A percentile compares a stretch with the other conserved stretches of the same genome.
phyloP scores from a whole-genome alignment of 179 eudicot species.

The Vitellaria paradoxa region DNA sequence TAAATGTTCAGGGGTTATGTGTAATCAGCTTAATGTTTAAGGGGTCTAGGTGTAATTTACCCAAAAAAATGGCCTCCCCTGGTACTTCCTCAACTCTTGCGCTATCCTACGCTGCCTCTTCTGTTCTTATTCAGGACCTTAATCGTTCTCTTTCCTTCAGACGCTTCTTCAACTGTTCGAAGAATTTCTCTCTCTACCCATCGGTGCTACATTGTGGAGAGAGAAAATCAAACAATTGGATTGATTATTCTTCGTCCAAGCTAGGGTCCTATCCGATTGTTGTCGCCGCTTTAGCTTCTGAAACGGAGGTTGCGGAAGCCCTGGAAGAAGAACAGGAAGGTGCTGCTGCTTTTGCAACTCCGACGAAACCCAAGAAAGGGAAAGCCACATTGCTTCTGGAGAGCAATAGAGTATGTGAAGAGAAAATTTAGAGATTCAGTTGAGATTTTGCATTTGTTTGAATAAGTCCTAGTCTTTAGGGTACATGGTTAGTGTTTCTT shows the following conservation, averaged over 20 bases:
- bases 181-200: conserved; percentile 6
- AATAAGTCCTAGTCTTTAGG: too few relatives aligned
- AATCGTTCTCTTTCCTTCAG: conserved; percentile 29
- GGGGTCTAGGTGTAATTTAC: too few relatives aligned
- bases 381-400: conserved; percentile 84
- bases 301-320: conserved; percentile 37
- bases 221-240: conserved; percentile 5
- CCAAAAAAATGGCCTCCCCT: conserved; percentile 34
- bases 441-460: too few relatives aligned
- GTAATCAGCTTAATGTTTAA: too few relatives aligned
- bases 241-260: conserved; percentile 1
- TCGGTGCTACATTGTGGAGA: not conserved
- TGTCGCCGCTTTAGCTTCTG: conserved; percentile 36
- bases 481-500: too few relatives aligned
- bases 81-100: conserved; percentile 24
- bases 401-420: conserved; percentile 91
- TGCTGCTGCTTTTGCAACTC: conserved; percentile 25
- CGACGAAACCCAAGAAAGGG: conserved; percentile 34
- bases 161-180: conserved; percentile 17
- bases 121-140: conserved; percentile 14
- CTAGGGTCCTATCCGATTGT: conserved; percentile 34
- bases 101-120: conserved; percentile 18
- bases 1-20: too few relatives aligned
- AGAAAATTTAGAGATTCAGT: too few relatives aligned
- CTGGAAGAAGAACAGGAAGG: conserved; percentile 27